Base-by-base conservation (phyloP, 495 filamentous ascomycete genomes). In the Trichoderma orchidacearum region DNA sequence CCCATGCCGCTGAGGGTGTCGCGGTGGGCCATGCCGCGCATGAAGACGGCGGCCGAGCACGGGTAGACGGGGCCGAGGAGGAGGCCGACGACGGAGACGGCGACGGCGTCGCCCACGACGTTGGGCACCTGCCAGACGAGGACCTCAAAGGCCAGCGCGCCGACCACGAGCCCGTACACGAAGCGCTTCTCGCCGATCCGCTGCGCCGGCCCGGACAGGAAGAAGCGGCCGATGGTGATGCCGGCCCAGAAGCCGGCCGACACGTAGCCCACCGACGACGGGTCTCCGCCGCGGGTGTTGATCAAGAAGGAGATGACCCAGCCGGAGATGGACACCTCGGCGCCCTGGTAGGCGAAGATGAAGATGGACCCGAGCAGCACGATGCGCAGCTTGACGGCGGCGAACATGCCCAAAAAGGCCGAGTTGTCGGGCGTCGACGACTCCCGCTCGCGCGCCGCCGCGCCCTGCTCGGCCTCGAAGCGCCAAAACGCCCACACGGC, bases 231-330 rank as follows among this genome's bases (percentile, higher is more conserved):
- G 0, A 85, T 62, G 3, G 85, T 89, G 57, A 94, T 86, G 45
- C 87, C 87, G 8, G 67, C 86, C 89, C 89, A 91, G 68, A 91
- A 94, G 4, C 87, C 89, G 0, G 86, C 74, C 21, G 86, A 90
- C 3, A 92, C 87, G 64, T 90, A 91, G 15, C 89, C 88, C 8
- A 90, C 85, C 3, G 73, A 70, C 7, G 75, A 69, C 3, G 85
- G 85, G 57, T 83, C 70, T 11, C 85, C 86, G 61, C 79, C 67
- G 18, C 88, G 85, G 56, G 81, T 77, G 31, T 71, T 78, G 65
- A 90, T 86, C 31, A 91, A 68, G 72, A 89, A 90, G 3, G 84
- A 85, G 48, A 90, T 86, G 15, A 90, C 82, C 90, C 87, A 94
- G 23, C 87, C 83, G 55, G 86, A 87, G 61, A 87, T 82, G 18